Conservation (phyloP, 2,329 filamentous ascomycete genomes). For the Neoascochyta sp. region DNA sequence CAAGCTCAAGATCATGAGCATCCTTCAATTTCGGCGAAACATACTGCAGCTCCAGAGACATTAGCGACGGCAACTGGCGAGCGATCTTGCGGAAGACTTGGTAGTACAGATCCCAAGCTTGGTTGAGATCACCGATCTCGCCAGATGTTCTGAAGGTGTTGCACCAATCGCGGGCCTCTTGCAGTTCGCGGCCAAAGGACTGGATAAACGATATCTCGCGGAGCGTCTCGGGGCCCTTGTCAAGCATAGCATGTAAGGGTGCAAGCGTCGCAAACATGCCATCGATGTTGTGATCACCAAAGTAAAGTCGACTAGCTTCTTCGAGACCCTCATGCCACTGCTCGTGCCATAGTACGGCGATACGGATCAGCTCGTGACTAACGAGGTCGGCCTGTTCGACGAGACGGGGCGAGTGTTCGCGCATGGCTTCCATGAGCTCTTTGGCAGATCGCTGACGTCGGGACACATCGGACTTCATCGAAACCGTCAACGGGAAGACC, state of each 20-base stretch:
- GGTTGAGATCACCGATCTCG: slow-evolving; percentile 91
- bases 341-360: slow-evolving; percentile 97
- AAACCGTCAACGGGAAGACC: slow-evolving; percentile 94
- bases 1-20: slow-evolving; percentile 81
- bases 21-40: slow-evolving; percentile 91
- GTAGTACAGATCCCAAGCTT: slow-evolving; percentile 99
- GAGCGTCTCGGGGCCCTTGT: slow-evolving; percentile 85
- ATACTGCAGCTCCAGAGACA: slow-evolving; percentile 89
- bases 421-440: slow-evolving; percentile 97
- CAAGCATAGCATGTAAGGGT: slow-evolving; percentile 86
- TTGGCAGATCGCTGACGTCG: slow-evolving; percentile 82
- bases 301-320: slow-evolving; percentile 93
- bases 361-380: slow-evolving; percentile 92
- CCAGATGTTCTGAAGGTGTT: slow-evolving; percentile 83
- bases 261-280: slow-evolving; percentile 93
- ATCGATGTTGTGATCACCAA: slow-evolving; percentile 94
- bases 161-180: slow-evolving; percentile 95
- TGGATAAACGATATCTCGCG: slow-evolving; percentile 97
- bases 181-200: slow-evolving; percentile 90
- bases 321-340: slow-evolving; percentile 98
- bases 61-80: slow-evolving; percentile 87
- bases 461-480: slow-evolving; percentile 91
- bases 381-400: slow-evolving; percentile 95
- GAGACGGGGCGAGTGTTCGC: slow-evolving; percentile 84
- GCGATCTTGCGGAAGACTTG: slow-evolving; percentile 96